Percentiles rank a stretch among this genome's conserved stretches.
phyloP scores from a whole-genome alignment of 768 basidiomycete genomes.

The Kwoniella dejecticola region DNA sequence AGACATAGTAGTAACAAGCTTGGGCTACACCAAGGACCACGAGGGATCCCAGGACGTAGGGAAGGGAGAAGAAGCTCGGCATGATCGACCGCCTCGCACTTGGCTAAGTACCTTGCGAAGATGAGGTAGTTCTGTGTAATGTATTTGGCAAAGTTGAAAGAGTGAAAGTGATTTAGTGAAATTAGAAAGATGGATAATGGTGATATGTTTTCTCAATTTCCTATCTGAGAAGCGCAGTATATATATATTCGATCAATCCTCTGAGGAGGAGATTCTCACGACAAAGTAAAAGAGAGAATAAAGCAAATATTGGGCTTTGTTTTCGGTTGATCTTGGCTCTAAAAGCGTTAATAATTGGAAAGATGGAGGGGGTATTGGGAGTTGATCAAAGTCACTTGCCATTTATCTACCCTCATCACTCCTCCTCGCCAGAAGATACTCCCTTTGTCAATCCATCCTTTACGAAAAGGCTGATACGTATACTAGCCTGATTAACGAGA shows the following conservation, averaged over 20 bases:
- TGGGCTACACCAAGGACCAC: conserved; percentile 29
- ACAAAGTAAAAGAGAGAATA: background rate
- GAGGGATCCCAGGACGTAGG: conserved; percentile 16
- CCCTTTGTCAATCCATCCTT: conserved; percentile 5
- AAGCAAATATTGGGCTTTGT: background rate
- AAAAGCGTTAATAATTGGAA: no score
- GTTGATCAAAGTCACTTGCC: background rate
- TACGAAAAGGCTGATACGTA: background rate
- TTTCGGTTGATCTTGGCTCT: background rate
- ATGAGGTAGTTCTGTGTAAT: background rate
- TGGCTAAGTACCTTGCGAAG: background rate
- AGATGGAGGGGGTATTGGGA: background rate
- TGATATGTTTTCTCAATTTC: background rate
- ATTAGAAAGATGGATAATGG: background rate
- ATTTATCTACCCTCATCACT: background rate
- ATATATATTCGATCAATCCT: no score
- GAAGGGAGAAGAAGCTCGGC: conserved; percentile 24
- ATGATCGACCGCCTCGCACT: conserved; percentile 4
- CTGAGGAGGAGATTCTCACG: background rate
- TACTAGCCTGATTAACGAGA: background rate
- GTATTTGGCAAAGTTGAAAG: background rate
- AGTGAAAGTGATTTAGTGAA: background rate
- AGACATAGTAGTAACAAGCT: conserved; percentile 33
- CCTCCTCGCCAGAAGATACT: background rate
- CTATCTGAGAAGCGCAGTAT: no score